Conservation (phyloP, 768 basidiomycete species). For the Rickenella mellea region DNA sequence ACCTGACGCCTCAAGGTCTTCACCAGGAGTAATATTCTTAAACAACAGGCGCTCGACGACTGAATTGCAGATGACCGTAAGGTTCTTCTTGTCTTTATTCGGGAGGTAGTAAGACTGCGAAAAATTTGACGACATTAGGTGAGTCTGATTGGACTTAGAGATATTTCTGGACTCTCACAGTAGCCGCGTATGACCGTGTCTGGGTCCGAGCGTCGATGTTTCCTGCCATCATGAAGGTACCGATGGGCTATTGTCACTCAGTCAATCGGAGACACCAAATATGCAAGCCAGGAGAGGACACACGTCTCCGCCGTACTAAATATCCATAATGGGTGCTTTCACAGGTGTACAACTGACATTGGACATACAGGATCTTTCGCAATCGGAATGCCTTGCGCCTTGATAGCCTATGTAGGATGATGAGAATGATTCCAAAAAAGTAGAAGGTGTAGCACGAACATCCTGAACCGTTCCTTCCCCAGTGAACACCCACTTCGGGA, state of each 20-base stretch:
- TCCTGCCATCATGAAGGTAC: background rate
- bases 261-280: background rate
- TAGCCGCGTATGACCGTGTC: constrained; percentile 11
- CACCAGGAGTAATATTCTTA: background rate
- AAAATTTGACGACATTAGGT: constrained; percentile 10
- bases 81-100: constrained; percentile 17
- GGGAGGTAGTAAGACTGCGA: constrained; percentile 16
- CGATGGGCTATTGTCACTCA: background rate
- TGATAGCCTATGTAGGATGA: background rate
- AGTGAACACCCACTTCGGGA: background rate
- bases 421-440: background rate
- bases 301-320: background rate
- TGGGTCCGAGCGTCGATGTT: constrained; percentile 8
- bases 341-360: background rate
- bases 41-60: constrained; percentile 20
- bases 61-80: constrained; percentile 18
- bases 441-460: background rate
- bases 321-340: background rate
- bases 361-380: background rate
- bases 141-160: constrained; percentile 20
- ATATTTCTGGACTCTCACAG: constrained; percentile 5
- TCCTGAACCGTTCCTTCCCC: constrained; percentile 1
- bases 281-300: background rate
- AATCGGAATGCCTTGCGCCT: background rate
- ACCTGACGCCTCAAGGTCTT: constrained; percentile 30